phyloP scores from a whole-genome alignment of 139 green algal species.

The Coelastrella sp. region DNA sequence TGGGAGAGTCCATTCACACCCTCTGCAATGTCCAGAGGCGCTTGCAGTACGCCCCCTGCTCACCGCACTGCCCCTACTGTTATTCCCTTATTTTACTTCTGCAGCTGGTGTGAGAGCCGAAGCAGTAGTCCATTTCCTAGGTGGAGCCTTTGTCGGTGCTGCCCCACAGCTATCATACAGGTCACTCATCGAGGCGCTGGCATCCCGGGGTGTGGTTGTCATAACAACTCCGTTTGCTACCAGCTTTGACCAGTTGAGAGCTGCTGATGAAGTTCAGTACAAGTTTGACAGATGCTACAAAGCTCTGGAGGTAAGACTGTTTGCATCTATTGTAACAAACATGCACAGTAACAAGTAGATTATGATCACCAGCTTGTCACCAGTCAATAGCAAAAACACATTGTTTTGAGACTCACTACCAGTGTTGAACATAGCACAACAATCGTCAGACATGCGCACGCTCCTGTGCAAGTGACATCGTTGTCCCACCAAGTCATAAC shows the following conservation, averaged over 20 bases:
- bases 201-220: slow-evolving; percentile 48
- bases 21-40: too few relatives aligned
- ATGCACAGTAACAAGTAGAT: not conserved
- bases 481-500: too few relatives aligned
- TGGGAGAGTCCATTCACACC: too few relatives aligned
- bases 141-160: slow-evolving; percentile 94
- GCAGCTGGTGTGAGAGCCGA: slow-evolving; percentile 23
- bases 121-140: slow-evolving; percentile 91
- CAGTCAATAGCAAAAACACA: too few relatives aligned
- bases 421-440: too few relatives aligned
- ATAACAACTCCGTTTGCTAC: slow-evolving; percentile 87
- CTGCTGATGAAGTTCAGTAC: slow-evolving; percentile 91
- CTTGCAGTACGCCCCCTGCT: too few relatives aligned
- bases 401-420: too few relatives aligned
- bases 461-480: too few relatives aligned
- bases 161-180: slow-evolving; percentile 88
- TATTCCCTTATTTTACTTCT: not conserved
- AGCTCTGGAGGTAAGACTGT: slow-evolving; percentile 55
- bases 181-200: slow-evolving; percentile 11
- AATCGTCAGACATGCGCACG: too few relatives aligned
- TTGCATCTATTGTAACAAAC: not conserved
- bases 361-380: not conserved
- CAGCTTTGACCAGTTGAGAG: slow-evolving; percentile 92
- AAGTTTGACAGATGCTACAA: slow-evolving; percentile 84
- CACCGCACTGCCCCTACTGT: not conserved